These are phyloP conservation scores for Triticum turgidum DNA, from an alignment of 176 grass and related monocot species.

Conservation along the genomic window DNA sequence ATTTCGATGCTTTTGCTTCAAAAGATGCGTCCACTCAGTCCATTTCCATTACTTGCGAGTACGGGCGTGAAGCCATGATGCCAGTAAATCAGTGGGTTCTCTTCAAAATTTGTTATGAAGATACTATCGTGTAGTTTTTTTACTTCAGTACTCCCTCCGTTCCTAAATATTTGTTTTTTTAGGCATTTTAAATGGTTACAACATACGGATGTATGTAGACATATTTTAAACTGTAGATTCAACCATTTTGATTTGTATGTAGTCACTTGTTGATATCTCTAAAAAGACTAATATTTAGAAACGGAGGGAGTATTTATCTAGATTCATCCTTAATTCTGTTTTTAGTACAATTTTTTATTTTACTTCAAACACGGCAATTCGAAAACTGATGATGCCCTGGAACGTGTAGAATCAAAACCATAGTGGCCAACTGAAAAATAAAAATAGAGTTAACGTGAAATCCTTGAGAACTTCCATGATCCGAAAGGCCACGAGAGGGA, in stretches of 20 bases:
- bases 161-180: no score
- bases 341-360: background rate
- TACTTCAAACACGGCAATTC: background rate
- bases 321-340: no score
- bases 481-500: background rate
- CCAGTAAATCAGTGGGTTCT: background rate
- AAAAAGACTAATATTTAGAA: no score
- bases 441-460: no score
- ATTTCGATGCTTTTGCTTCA: constrained; percentile 33
- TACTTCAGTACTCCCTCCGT: no score
- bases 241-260: no score
- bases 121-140: background rate
- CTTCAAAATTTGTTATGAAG: background rate
- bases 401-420: background rate
- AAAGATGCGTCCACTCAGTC: constrained; percentile 36
- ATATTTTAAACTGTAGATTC: no score
- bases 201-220: no score
- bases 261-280: no score
- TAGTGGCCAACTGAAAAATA: background rate
- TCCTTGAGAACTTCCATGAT: background rate
- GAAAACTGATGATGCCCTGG: background rate
- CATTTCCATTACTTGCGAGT: background rate
- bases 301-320: no score
- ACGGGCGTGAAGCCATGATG: background rate
- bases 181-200: no score